phyloP scores from a whole-genome alignment of 805 yeast genomes.

The Kuraishia piskuri region DNA sequence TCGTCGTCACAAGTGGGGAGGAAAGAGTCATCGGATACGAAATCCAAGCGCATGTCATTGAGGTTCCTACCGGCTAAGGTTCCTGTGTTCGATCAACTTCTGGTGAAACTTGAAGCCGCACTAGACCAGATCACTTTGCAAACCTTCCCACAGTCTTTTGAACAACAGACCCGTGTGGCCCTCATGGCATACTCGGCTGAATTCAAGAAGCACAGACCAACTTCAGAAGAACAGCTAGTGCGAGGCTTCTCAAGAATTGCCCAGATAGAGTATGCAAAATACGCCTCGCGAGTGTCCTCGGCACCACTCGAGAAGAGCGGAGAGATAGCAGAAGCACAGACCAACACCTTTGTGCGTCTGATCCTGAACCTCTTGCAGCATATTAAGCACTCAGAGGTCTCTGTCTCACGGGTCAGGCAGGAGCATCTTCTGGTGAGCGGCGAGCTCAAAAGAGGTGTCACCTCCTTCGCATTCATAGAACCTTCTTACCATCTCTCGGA shows the following conservation, averaged over 20 bases:
- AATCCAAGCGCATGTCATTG: not conserved
- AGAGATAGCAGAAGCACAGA: not conserved
- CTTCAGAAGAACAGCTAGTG: not conserved
- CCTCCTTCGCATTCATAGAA: conserved; percentile 23
- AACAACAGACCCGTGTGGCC: not conserved
- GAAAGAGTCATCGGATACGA: not conserved
- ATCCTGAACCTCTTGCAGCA: not conserved
- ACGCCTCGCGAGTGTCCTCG: not conserved
- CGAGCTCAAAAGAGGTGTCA: conserved; percentile 4
- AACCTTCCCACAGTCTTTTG: not conserved
- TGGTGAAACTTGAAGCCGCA: not conserved
- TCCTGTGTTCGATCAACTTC: not conserved
- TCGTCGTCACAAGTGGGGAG: not conserved
- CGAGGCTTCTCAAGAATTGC: not conserved
- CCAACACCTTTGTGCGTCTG: not conserved
- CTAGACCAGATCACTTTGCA: not conserved
- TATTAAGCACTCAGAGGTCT: not conserved
- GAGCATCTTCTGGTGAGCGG: not conserved
- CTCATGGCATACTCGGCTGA: not conserved
- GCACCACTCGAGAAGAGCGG: not conserved
- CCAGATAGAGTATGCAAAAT: not conserved
- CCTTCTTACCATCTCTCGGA: conserved; percentile 50
- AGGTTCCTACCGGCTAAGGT: not conserved
- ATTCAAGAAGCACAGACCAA: not conserved
- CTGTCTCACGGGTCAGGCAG: not conserved